These are phyloP conservation scores for Colletotrichum sp. DNA, from an alignment of 2,329 filamentous ascomycete genomes.

Conservation along the genomic window DNA sequence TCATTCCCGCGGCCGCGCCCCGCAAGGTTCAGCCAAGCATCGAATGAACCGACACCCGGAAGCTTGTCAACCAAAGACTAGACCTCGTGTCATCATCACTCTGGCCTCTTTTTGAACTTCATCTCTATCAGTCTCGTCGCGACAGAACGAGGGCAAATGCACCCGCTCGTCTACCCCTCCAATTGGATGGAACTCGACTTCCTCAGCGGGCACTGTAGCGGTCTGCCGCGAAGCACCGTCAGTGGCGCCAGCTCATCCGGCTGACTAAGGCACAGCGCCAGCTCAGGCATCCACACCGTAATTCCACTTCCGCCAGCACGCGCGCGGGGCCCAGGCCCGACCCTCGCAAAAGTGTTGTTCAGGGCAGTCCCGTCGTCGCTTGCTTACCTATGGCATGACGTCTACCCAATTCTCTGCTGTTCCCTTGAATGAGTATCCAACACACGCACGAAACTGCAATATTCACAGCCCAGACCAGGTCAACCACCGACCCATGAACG, in stretches of 20 bases:
- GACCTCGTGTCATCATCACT: background rate
- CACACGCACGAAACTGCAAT: conserved; percentile 5
- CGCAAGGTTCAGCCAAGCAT: background rate
- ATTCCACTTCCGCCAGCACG: background rate
- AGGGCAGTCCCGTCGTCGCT: conserved; percentile 6
- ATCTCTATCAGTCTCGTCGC: background rate
- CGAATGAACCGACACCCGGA: background rate
- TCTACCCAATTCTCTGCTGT: conserved; percentile 5
- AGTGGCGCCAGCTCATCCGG: conserved; percentile 3
- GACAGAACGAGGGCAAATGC: background rate
- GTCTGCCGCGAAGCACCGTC: conserved; percentile 5
- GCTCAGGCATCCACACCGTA: background rate
- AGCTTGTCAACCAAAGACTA: background rate
- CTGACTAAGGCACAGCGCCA: background rate
- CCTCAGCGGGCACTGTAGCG: background rate
- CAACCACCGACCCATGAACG: conserved; percentile 4
- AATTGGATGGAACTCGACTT: background rate
- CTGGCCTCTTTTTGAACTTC: background rate
- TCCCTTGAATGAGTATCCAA: background rate
- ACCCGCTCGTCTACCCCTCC: background rate
- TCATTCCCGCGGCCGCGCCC: background rate
- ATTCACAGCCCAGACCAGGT: background rate
- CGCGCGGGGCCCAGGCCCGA: background rate
- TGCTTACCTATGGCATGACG: conserved; percentile 15
- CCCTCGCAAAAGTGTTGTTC: conserved; percentile 3